Evolutionary conservation across 768 basidiomycete species (phyloP), one percentile per base, ranked within the genome.

Genomic region (Xerocomellus dryophilus): DNA sequence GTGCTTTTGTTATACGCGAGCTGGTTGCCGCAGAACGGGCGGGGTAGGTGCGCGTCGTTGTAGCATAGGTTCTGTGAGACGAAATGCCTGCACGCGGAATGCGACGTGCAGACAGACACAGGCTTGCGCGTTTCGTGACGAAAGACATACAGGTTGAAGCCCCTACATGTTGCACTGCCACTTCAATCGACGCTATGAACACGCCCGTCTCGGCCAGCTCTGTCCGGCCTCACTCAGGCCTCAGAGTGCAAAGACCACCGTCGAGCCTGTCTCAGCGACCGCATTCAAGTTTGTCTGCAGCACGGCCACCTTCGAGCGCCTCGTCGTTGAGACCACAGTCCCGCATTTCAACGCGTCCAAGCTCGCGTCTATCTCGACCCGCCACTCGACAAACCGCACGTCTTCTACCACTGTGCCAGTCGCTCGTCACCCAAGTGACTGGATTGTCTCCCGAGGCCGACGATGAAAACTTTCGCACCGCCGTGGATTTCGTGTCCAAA

Each of bases 401-500:
- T 18, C 68, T 89, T 10, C 59, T 80, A 2, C 81, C 84, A 1
- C 64, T 80, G 38, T 80, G 77, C 50, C 82, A 85, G 51, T 66
- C 73, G 0, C 73, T 91, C 18, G 82, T 80, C 50, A 71, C 71
- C 5, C 82, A 85, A 39, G 58, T 86, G 8, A 80, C 79, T 5
- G 80, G 80, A 8, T 62, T 88, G 31, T 68, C 69, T 4, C 68
- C 76, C n/a, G 76, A 78, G 2, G 53, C 49, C 0, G 73, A 76
- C 15, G 77, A 68, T 1, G 76, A 73, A 48, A 72, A 81, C 44
- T 76, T 81, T 60, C 76, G 74, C 23, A 72, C 73, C 20, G 72
- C 75, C 0, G 75, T 83, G 18, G 85, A 86, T 43, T 78, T 79
- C 61, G 82, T 79, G 0, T 74, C 80, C 46, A 86, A 78, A 65